Conservation (phyloP, 2,329 filamentous ascomycete genomes). For the Gnomoniopsis smithogilvyi region DNA sequence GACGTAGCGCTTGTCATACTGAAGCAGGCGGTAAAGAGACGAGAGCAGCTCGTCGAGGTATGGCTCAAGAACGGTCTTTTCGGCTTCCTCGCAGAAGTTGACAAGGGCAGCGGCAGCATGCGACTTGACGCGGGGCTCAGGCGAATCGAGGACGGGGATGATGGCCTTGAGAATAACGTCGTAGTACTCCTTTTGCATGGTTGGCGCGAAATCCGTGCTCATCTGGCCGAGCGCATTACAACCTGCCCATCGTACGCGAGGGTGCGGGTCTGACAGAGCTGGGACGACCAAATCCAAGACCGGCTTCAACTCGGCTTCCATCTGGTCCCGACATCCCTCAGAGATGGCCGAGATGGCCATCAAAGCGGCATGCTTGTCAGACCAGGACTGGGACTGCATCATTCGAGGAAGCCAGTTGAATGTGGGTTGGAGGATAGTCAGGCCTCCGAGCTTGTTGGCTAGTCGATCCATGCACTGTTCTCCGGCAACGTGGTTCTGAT, state of each 20-base stretch:
- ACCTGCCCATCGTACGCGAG: slow-evolving; percentile 92
- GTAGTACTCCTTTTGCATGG: slow-evolving; percentile 96
- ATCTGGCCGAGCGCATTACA: slow-evolving; percentile 99
- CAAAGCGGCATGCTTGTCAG: slow-evolving; percentile 90
- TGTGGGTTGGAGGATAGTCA: slow-evolving; percentile 85
- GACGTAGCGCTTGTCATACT: slow-evolving; percentile 91
- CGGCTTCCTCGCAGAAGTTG: slow-evolving; percentile 98
- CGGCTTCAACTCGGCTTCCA: slow-evolving; percentile 91
- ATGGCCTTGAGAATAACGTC: slow-evolving; percentile 83
- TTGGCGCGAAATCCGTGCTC: slow-evolving; percentile 98
- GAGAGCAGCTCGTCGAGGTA: slow-evolving; percentile 86
- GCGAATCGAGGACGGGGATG: slow-evolving; percentile 84
- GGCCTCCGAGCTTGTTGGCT: slow-evolving; percentile 95
- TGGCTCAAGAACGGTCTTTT: slow-evolving; percentile 86
- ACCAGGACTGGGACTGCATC: slow-evolving; percentile 94
- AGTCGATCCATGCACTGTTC: slow-evolving; percentile 98
- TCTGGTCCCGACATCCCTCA: slow-evolving; percentile 91
- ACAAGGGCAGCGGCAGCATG: slow-evolving; percentile 97
- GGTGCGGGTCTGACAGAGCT: slow-evolving; percentile 82
- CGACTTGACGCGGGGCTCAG: slow-evolving; percentile 91
- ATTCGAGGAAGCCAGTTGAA: slow-evolving; percentile 97
- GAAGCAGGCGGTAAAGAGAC: slow-evolving; percentile 81
- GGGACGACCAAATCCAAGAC: slow-evolving; percentile 94
- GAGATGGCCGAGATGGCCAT: slow-evolving; percentile 99
- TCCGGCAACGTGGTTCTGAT: slow-evolving; percentile 94